phyloP scores from a whole-genome alignment of 2,329 filamentous ascomycete species.

The Tolypocladium album region DNA sequence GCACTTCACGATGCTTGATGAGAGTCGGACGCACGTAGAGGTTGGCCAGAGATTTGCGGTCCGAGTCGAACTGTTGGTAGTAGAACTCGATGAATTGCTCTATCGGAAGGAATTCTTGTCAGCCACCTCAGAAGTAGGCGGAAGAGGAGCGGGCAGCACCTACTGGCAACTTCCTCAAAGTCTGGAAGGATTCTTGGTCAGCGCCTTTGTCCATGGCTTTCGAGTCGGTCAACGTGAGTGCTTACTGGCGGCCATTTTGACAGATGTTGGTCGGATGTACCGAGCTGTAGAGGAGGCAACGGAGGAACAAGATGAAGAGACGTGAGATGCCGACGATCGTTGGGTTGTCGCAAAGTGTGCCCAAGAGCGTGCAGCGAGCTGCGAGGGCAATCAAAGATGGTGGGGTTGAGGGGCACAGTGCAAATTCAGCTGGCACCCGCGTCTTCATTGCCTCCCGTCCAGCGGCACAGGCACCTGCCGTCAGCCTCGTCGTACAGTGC shows the following conservation, averaged over 20 bases:
- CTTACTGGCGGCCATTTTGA: slow-evolving; percentile 24
- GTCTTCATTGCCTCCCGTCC: slow-evolving; percentile 7
- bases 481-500: not conserved
- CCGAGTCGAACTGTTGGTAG: slow-evolving; percentile 75
- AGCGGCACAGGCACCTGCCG: not conserved
- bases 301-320: not conserved
- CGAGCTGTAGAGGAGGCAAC: not conserved
- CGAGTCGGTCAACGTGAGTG: slow-evolving; percentile 5
- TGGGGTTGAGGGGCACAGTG: slow-evolving; percentile 27
- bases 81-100: slow-evolving; percentile 86
- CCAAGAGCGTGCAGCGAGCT: slow-evolving; percentile 9
- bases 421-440: slow-evolving; percentile 15
- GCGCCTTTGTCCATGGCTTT: slow-evolving; percentile 4
- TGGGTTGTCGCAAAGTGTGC: slow-evolving; percentile 23
- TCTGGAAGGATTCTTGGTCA: slow-evolving; percentile 18
- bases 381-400: slow-evolving; percentile 13
- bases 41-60: slow-evolving; percentile 51
- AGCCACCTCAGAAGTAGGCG: not conserved
- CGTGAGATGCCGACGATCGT: not conserved
- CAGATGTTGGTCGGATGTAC: slow-evolving; percentile 1
- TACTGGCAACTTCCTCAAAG: slow-evolving; percentile 37
- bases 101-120: slow-evolving; percentile 23
- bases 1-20: no score
- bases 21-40: slow-evolving; percentile 64
- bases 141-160: slow-evolving; percentile 13